Percentiles rank a stretch among this genome's conserved stretches.
Conservation (phyloP, 164 flowering plant species). For the Magnolia sinica region DNA sequence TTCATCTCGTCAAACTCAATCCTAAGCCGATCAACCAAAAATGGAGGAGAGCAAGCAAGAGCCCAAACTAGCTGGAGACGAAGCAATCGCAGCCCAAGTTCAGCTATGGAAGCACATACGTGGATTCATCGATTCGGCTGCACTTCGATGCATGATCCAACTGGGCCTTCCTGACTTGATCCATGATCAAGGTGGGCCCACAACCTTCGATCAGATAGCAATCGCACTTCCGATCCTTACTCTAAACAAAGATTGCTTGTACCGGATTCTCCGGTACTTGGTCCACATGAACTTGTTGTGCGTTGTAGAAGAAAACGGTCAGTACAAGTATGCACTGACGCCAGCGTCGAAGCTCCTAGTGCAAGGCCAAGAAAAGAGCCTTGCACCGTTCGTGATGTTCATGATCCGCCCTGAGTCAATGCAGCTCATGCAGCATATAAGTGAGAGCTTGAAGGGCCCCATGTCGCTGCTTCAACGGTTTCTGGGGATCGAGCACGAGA, state of each 20-base stretch:
- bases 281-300: slow-evolving; percentile 4
- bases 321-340: neutral
- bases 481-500: neutral
- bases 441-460: neutral
- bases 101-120: slow-evolving; percentile 2
- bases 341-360: neutral
- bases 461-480: neutral
- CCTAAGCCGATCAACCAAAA: no score
- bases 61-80: neutral
- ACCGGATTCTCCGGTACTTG: slow-evolving; percentile 9
- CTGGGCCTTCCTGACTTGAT: slow-evolving; percentile 7
- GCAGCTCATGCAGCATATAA: neutral
- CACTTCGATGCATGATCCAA: slow-evolving; percentile 4
- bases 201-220: neutral
- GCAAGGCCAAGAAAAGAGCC: neutral
- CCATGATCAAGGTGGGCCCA: slow-evolving; percentile 3
- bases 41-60: neutral
- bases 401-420: neutral
- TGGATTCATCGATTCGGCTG: slow-evolving; percentile 4
- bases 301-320: neutral
- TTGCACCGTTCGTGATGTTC: neutral
- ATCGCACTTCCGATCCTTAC: neutral
- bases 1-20: no score
- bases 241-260: neutral
- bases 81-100: slow-evolving; percentile 1